Evolutionary conservation across 805 yeast species (phyloP), one percentile per base, ranked within the genome.

Genomic region (Ogataea henricii): DNA sequence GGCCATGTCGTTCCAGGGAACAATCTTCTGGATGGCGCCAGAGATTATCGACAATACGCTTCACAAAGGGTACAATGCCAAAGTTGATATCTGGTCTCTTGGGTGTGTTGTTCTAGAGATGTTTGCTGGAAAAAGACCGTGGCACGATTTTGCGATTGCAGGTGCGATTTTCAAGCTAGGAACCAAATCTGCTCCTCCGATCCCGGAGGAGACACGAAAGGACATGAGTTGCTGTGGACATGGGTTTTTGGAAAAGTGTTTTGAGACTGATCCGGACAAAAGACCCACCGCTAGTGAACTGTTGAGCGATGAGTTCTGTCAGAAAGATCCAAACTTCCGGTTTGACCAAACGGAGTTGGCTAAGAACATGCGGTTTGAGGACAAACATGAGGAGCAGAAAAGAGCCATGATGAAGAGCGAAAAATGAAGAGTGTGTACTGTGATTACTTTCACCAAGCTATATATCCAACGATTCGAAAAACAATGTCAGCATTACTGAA

Each of bases 21-120:
- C 99, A 0, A 89, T 95, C 1, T 94, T 91, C 66, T 94, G 99
- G 99, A 94, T 94, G 99, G 99, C 99, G 1, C 99, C 99, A 0
- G 99, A 94, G 63, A 96, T 95, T 54, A 90, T 94, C 43, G 92
- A 90, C 63, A 89, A 89, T 49, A 82, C 82, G 17, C 83, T 81
- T 2, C 85, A 82, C 53, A 94, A 86, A 63, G 99, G 99, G 0
- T 94, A 94, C 65, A 89, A 96, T 71, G 99, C 99, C 17, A 94
- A 94, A 68, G 90, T 94, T 20, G 99, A 94, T 67, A 91, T 94
- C 33, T 94, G 99, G 99, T 91, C 98, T 0, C 67, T 92, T 20
- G 99, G 99, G 1, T 94, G 99, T 72, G 97, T 94, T 38, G 95
- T 94, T 21, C 66, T 94, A 44, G 99, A 94, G 66, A 94, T 94